Base-by-base conservation (phyloP, 2,329 filamentous ascomycete species). In the Aspergillus puulaauensis region DNA sequence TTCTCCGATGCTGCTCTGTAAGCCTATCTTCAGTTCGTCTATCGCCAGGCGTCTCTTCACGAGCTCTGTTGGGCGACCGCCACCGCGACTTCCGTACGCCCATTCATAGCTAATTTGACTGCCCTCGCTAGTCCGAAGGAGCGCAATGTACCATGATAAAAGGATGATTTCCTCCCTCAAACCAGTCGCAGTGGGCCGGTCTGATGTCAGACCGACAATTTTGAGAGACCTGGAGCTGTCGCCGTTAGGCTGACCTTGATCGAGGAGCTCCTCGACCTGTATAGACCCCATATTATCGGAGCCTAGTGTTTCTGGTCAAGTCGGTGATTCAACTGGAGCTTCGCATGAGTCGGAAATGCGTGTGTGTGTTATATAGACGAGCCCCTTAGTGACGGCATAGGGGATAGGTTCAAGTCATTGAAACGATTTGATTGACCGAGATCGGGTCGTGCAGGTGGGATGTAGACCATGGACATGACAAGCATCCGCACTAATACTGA, bases 71-170 rank as follows among this genome's bases (percentile, higher is more conserved):
- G 55, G 57, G 35, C 37, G 41, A 9, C 17, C 58, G 54, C 66
- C 56, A 31, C 58, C 52, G 48, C 21, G 51, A 41, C 15, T 12
- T 15, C 58, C 64, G 60, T 76, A 75, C 3, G 68, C 61, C 78
- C 78, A 81, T 4, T 79, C 74, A 59, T 67, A 80, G 14, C 49
- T 62, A 11, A 73, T 61, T 15, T 71, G 66, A 37, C 66, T 67
- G 15, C 74, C 75, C 61, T 81, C 79, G 9, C 69, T 68, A 1
- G 73, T 77, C 11, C 78, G 71, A 55, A 79, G 56, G 7, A 81
- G 73, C 6, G 78, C 73, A 12, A 80, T 68, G 14, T 80, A 70
- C 79, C 79, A 81, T 41, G 79, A 72, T 37, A 76, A 45, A 11
- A 80, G 71, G 12, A 80, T 17, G 15, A 76, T 52, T 17, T 78